A percentile compares a stretch with the other conserved stretches of the same genome.
phyloP scores from a whole-genome alignment of 2,329 filamentous ascomycete species.

The Talaromyces amestolkiae region DNA sequence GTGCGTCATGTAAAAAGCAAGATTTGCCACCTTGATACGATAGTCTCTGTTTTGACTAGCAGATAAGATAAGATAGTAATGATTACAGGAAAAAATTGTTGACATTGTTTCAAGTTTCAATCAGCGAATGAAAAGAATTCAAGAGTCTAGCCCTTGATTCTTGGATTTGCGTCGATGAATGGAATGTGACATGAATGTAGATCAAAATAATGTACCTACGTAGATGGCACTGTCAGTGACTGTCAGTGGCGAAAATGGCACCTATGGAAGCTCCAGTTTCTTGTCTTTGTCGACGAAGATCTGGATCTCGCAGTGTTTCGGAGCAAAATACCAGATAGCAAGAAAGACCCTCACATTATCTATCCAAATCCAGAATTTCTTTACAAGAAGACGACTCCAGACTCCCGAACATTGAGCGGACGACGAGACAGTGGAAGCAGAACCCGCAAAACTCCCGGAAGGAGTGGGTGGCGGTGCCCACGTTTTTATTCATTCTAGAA shows the following conservation, averaged over 20 bases:
- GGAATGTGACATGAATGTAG: constrained; percentile 2
- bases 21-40: constrained; percentile 7
- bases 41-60: background rate
- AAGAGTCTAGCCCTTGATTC: background rate
- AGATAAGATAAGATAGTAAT: background rate
- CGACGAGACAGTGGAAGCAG: background rate
- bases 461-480: background rate
- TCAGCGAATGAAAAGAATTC: background rate
- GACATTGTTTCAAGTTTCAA: background rate
- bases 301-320: background rate
- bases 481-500: background rate
- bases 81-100: background rate
- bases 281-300: background rate
- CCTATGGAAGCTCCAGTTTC: background rate
- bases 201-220: background rate
- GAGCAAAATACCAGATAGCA: background rate
- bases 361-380: background rate
- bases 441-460: background rate
- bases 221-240: background rate
- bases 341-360: background rate
- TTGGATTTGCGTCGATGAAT: background rate
- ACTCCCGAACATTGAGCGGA: background rate
- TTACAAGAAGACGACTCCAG: background rate
- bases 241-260: background rate
- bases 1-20: constrained; percentile 2